Evolutionary conservation across 768 basidiomycete species (phyloP).

Genomic region (Gloeopeniophorella convolvens): DNA sequence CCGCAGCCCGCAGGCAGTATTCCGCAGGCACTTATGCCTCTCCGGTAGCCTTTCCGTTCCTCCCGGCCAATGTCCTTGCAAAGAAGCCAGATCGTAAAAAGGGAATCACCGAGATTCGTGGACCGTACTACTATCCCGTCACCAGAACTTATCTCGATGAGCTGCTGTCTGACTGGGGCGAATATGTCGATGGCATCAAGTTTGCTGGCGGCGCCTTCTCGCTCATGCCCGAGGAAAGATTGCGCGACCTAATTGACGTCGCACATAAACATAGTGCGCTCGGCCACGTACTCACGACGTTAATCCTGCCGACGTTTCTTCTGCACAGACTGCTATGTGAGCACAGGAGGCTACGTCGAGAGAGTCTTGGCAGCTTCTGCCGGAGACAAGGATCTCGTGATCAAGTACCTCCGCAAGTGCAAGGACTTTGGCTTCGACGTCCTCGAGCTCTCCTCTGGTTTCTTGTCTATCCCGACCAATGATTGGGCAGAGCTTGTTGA

Average conservation of each 20-base stretch:
- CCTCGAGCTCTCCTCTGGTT: conserved; percentile 38
- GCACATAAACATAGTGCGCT: conserved; percentile 34
- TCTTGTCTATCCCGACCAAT: conserved; percentile 39
- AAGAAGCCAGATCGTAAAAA: conserved; percentile 30
- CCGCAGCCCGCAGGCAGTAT: too few relatives aligned
- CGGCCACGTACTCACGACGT: too few relatives aligned
- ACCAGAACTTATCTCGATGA: conserved; percentile 37
- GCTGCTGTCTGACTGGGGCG: conserved; percentile 35
- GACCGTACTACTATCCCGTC: conserved; percentile 39
- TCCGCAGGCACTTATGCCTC: not conserved
- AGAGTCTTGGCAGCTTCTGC: conserved; percentile 32
- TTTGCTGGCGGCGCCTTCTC: conserved; percentile 40
- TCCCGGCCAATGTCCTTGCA: conserved; percentile 29
- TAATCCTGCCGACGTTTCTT: too few relatives aligned
- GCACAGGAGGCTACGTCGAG: conserved; percentile 39
- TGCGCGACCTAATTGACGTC: conserved; percentile 34
- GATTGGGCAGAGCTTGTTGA: conserved; percentile 39
- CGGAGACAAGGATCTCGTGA: conserved; percentile 29
- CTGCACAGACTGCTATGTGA: conserved; percentile 31
- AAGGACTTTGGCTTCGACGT: conserved; percentile 40
- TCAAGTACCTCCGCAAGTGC: conserved; percentile 33
- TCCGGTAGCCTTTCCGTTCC: conserved; percentile 24
- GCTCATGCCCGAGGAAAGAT: conserved; percentile 35
- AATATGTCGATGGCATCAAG: conserved; percentile 40
- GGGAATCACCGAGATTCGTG: conserved; percentile 40